Evolutionary conservation across 2,329 filamentous ascomycete species (phyloP).

Genomic region (Aureobasidium sp.): DNA sequence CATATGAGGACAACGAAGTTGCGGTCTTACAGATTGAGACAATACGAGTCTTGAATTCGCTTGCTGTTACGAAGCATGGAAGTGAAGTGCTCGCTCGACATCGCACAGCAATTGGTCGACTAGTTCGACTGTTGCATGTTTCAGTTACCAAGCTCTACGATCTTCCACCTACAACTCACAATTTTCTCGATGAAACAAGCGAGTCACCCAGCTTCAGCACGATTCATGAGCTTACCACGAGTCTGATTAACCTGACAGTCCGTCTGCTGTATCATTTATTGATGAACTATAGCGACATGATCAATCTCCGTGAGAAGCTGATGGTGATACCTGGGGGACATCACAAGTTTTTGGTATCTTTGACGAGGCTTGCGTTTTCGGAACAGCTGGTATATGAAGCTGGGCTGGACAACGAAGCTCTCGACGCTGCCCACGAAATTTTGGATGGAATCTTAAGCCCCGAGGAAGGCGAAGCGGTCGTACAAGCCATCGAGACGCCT

Average conservation of each 20-base stretch:
- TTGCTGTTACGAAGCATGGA: constrained; percentile 57
- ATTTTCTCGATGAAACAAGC: background rate
- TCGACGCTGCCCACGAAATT: constrained; percentile 73
- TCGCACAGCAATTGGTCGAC: constrained; percentile 61
- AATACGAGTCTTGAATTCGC: constrained; percentile 44
- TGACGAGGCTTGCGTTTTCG: constrained; percentile 79
- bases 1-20: constrained; percentile 33
- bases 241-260: constrained; percentile 52
- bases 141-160: constrained; percentile 56
- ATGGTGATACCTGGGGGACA: constrained; percentile 61
- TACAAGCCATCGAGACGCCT: constrained; percentile 37
- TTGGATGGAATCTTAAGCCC: constrained; percentile 75
- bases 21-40: constrained; percentile 42
- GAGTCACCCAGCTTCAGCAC: constrained; percentile 21
- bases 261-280: constrained; percentile 56
- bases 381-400: constrained; percentile 72
- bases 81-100: constrained; percentile 60
- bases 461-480: constrained; percentile 62
- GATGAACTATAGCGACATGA: constrained; percentile 45
- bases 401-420: constrained; percentile 68
- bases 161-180: constrained; percentile 29
- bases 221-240: constrained; percentile 35
- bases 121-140: constrained; percentile 70
- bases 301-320: constrained; percentile 66
- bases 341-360: constrained; percentile 73